Conservation (phyloP, 2,329 filamentous ascomycete genomes). For the Xylariaceae sp. region DNA sequence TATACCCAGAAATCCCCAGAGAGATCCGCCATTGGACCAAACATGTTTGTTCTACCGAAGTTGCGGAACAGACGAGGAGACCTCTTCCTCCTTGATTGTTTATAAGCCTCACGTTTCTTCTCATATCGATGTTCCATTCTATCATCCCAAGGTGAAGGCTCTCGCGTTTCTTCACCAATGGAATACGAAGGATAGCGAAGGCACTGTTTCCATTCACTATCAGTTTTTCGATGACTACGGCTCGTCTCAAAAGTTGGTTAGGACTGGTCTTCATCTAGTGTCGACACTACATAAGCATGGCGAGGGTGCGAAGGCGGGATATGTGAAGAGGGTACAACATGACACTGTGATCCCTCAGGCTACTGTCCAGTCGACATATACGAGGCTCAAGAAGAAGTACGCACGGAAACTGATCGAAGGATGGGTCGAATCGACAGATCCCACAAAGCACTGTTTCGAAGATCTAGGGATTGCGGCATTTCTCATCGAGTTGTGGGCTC, state of each 20-base stretch:
- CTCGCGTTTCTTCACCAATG: conserved; percentile 73
- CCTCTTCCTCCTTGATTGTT: conserved; percentile 57
- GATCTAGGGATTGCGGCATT: conserved; percentile 89
- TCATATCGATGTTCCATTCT: conserved; percentile 69
- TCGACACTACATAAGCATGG: conserved; percentile 69
- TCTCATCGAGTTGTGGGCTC: conserved; percentile 81
- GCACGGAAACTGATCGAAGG: conserved; percentile 62
- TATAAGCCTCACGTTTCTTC: conserved; percentile 69
- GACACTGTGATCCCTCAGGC: conserved; percentile 75
- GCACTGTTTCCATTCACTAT: conserved; percentile 57
- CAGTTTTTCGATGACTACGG: conserved; percentile 42
- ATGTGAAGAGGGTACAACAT: conserved; percentile 78
- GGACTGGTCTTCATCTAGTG: conserved; percentile 65
- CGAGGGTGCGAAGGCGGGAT: conserved; percentile 57
- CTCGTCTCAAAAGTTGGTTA: conserved; percentile 46
- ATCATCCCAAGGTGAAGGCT: conserved; percentile 72
- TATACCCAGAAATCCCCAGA: conserved; percentile 72
- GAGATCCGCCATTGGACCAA: conserved; percentile 73
- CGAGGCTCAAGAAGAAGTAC: conserved; percentile 72
- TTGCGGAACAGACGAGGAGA: conserved; percentile 29
- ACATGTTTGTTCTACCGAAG: conserved; percentile 68
- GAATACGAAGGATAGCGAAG: conserved; percentile 38
- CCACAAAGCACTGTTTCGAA: conserved; percentile 90
- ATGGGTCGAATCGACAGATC: conserved; percentile 86
- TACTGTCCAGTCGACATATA: conserved; percentile 75